Conservation (phyloP, 768 basidiomycete species). For the Mycena indigotica region DNA sequence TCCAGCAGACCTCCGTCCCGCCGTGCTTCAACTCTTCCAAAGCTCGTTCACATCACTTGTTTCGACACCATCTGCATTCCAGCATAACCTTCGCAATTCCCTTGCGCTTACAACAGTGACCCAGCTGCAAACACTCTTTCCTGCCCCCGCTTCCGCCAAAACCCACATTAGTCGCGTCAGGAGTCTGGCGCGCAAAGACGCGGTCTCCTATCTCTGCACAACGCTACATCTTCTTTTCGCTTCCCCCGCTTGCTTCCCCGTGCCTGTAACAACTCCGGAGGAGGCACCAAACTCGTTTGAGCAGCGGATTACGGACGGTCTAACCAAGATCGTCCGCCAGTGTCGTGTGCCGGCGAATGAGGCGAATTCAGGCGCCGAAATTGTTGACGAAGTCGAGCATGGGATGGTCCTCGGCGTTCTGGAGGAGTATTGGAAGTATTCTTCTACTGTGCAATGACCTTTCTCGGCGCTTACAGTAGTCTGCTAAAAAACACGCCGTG, state of each 20-base stretch:
- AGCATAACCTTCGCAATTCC: slow-evolving; percentile 27
- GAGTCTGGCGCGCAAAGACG: slow-evolving; percentile 49
- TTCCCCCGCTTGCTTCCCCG: too few species aligned
- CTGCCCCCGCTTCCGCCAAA: background rate
- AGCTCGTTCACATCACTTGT: slow-evolving; percentile 20
- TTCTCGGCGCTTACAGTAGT: background rate
- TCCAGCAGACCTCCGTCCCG: slow-evolving; percentile 31
- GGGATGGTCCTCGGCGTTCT: slow-evolving; percentile 42
- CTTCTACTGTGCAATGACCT: background rate
- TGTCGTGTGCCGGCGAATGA: slow-evolving; percentile 10
- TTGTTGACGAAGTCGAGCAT: slow-evolving; percentile 38
- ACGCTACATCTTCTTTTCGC: slow-evolving; percentile 41
- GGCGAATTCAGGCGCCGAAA: background rate
- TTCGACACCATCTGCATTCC: slow-evolving; percentile 17
- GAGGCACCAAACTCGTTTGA: background rate
- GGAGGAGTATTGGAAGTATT: slow-evolving; percentile 37
- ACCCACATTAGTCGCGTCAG: slow-evolving; percentile 32
- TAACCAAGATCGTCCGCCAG: slow-evolving; percentile 14
- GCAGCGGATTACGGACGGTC: slow-evolving; percentile 7
- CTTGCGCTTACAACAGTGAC: slow-evolving; percentile 42
- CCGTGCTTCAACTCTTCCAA: slow-evolving; percentile 32
- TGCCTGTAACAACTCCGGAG: background rate
- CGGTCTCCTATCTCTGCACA: slow-evolving; percentile 56
- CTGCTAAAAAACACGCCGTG: background rate
- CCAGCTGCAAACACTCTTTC: slow-evolving; percentile 39